Percentiles rank a stretch among this genome's conserved stretches.
Evolutionary conservation across 768 basidiomycete species (phyloP).

Genomic region (Naematelia encephala): DNA sequence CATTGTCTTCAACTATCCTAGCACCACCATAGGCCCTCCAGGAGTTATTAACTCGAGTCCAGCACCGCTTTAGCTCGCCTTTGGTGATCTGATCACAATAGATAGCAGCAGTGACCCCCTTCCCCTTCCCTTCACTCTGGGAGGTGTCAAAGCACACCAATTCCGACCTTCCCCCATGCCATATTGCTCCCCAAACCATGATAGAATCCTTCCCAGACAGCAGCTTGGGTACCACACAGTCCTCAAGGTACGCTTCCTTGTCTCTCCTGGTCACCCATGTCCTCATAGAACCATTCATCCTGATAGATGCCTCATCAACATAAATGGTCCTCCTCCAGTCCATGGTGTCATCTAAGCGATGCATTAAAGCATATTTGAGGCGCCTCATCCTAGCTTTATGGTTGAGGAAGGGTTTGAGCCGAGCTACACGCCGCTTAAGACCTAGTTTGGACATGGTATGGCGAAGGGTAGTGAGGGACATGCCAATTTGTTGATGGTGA

Average conservation of each 20-base stretch:
- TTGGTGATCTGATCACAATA: constrained; percentile 20
- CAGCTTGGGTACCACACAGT: constrained; percentile 14
- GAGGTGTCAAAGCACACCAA: constrained; percentile 16
- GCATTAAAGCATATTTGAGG: background rate
- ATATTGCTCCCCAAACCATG: constrained; percentile 19
- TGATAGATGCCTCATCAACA: constrained; percentile 9
- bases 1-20: constrained; percentile 19
- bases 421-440: constrained; percentile 12
- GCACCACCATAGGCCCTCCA: too few species aligned
- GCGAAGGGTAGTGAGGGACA: constrained; percentile 4
- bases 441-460: background rate
- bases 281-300: constrained; percentile 7
- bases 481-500: background rate
- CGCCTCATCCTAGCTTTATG: background rate
- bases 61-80: constrained; percentile 13
- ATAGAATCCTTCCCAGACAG: constrained; percentile 2
- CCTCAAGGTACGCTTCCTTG: constrained; percentile 8
- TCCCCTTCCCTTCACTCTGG: constrained; percentile 15
- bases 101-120: constrained; percentile 16
- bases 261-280: constrained; percentile 9
- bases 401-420: constrained; percentile 11
- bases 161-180: constrained; percentile 25
- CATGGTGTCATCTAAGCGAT: background rate
- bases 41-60: too few species aligned
- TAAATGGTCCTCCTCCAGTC: constrained; percentile 17